These are phyloP conservation scores for Smallanthus sonchifolius DNA, from an alignment of 129 eudicot genomes.

Conservation along the genomic window DNA sequence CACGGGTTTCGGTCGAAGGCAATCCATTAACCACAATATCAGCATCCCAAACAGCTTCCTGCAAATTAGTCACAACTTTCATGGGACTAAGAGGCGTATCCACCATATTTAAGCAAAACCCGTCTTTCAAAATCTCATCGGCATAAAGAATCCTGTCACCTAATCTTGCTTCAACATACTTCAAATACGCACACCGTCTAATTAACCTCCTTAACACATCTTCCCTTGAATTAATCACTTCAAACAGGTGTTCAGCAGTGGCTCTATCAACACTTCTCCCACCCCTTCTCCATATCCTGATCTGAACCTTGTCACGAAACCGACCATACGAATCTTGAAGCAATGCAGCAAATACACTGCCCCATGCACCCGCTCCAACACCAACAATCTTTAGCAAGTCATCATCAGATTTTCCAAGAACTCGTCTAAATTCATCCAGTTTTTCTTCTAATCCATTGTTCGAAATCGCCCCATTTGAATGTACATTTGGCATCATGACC, in stretches of 20 bases:
- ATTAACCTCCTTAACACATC: slow-evolving; percentile 53
- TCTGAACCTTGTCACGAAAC: slow-evolving; percentile 52
- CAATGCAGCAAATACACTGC: slow-evolving; percentile 62
- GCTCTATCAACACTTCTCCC: slow-evolving; percentile 49
- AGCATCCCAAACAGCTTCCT: slow-evolving; percentile 76
- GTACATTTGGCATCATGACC: slow-evolving; percentile 27
- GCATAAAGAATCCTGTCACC: slow-evolving; percentile 62
- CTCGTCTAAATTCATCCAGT: slow-evolving; percentile 49
- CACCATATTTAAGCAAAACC: slow-evolving; percentile 63
- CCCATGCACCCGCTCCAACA: slow-evolving; percentile 77
- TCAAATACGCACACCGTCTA: slow-evolving; percentile 61
- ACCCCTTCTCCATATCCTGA: slow-evolving; percentile 59
- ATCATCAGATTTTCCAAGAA: slow-evolving; percentile 54
- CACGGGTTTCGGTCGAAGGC: slow-evolving; percentile 62
- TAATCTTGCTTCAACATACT: slow-evolving; percentile 57
- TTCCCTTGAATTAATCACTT: slow-evolving; percentile 58
- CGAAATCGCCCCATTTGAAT: slow-evolving; percentile 30
- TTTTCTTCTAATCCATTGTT: slow-evolving; percentile 46
- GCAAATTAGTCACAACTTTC: slow-evolving; percentile 64
- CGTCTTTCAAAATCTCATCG: slow-evolving; percentile 62
- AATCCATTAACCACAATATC: slow-evolving; percentile 61
- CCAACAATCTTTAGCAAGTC: slow-evolving; percentile 52
- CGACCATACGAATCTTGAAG: slow-evolving; percentile 61
- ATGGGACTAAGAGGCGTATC: slow-evolving; percentile 60
- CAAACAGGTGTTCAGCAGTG: slow-evolving; percentile 51